Conservation (phyloP, 108 stramenopile species). For the Fragilaria radians region DNA sequence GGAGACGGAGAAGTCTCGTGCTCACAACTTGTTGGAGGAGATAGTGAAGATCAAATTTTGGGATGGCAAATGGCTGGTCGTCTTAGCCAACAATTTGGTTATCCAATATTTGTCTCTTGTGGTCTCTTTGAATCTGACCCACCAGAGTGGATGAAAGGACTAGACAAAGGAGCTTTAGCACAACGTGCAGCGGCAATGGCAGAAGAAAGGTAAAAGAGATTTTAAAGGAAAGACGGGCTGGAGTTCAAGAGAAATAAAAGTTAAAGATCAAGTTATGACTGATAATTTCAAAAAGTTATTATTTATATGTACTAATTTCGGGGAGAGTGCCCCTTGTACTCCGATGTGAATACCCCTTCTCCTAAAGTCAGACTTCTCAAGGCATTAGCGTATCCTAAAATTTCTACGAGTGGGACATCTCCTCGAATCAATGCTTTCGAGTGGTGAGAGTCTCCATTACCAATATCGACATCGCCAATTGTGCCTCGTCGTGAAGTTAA, state of each 20-base stretch:
- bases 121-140: slow-evolving; percentile 15
- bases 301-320: no score
- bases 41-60: slow-evolving; percentile 52
- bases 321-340: slow-evolving; percentile 74
- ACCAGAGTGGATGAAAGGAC: slow-evolving; percentile 7
- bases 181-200: slow-evolving; percentile 57
- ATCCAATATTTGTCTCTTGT: slow-evolving; percentile 69
- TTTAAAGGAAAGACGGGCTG: neutral
- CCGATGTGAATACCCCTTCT: slow-evolving; percentile 78
- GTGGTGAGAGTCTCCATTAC: slow-evolving; percentile 21
- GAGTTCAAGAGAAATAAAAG: no score
- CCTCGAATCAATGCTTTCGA: slow-evolving; percentile 66
- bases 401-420: slow-evolving; percentile 78
- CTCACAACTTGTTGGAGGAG: slow-evolving; percentile 62
- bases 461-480: slow-evolving; percentile 70
- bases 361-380: slow-evolving; percentile 80
- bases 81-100: slow-evolving; percentile 36
- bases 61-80: slow-evolving; percentile 56
- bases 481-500: slow-evolving; percentile 72
- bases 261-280: no score
- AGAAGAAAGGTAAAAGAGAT: slow-evolving; percentile 30
- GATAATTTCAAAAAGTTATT: no score
- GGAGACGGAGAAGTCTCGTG: slow-evolving; percentile 32
- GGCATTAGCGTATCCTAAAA: slow-evolving; percentile 81
- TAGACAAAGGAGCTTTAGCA: slow-evolving; percentile 23